These are phyloP conservation scores for Priceomyces carsonii DNA, from an alignment of 805 yeast genomes.

Conservation along the genomic window DNA sequence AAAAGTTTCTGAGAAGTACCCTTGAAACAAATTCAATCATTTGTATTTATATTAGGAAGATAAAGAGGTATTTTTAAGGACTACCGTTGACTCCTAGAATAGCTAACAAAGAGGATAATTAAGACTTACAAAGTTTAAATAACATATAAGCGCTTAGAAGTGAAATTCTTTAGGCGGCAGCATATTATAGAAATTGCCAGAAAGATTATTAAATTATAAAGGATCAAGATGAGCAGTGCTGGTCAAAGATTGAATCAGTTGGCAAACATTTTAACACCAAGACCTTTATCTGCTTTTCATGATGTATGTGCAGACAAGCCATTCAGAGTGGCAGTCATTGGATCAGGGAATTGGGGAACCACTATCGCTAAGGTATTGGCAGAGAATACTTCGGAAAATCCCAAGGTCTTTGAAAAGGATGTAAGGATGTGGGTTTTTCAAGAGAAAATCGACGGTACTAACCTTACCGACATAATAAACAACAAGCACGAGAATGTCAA, in stretches of 20 bases:
- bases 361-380: slow-evolving; percentile 95
- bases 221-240: slow-evolving; percentile 14
- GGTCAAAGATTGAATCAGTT: slow-evolving; percentile 29
- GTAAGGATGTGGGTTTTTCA: slow-evolving; percentile 98
- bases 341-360: slow-evolving; percentile 98
- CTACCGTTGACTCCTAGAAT: too few relatives aligned
- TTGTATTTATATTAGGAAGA: too few relatives aligned
- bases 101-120: too few relatives aligned
- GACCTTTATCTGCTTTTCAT: slow-evolving; percentile 9
- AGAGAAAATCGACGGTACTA: slow-evolving; percentile 75
- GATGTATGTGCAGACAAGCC: slow-evolving; percentile 27
- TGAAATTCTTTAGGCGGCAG: too few relatives aligned
- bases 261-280: slow-evolving; percentile 26
- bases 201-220: too few relatives aligned
- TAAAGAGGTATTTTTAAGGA: too few relatives aligned
- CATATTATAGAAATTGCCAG: too few relatives aligned
- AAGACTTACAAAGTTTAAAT: too few relatives aligned
- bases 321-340: slow-evolving; percentile 64
- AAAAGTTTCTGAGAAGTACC: too few relatives aligned
- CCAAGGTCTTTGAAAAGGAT: slow-evolving; percentile 65
- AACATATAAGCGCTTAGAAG: too few relatives aligned
- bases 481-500: slow-evolving; percentile 89
- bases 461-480: slow-evolving; percentile 89
- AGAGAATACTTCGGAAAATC: slow-evolving; percentile 76
- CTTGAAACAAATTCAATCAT: too few relatives aligned